Base-by-base conservation (phyloP, 495 filamentous ascomycete genomes). In the Neurospora hispaniola region DNA sequence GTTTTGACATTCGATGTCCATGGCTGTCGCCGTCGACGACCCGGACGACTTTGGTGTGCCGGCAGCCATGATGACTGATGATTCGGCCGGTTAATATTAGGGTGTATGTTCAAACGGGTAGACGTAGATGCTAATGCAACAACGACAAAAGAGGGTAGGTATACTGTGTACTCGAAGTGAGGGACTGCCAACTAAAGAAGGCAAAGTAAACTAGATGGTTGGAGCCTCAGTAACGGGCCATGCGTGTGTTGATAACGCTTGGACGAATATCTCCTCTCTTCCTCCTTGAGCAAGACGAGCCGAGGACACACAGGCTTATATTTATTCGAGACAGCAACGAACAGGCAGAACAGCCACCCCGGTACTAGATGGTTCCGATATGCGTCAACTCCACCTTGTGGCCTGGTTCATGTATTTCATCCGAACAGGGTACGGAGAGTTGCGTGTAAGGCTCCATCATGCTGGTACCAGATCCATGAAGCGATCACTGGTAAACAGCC, bases 1-100 rank as follows among this genome's bases (percentile, higher is more conserved):
- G 43, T 70, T 69, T 12, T 82, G 79, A 43, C 73, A 69, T 71
- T 82, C 80, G 71, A 79, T 42, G 8, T 69, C 71, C 27, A 42
- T n/a, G 59, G 69, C 69, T 42, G 69, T 69, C 40, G 70, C 41
- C 27, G 41, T 66, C 41, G 73, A 69, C 2, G 71, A 42, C 23
- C 54, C 18, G 10, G 70, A 20, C 5, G 70, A 73, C 9, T 23
- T 39, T 14, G 73, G 59, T 40, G 71, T 35, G 54, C 27, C 54
- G 54, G 54, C 27, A 66, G 54, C 54, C 54, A 41, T 41, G 69
- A 12, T 44, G 43, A 42, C 31, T 41, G 69, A 27, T 42, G 40
- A 35, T 18, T 70, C 42, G n/a, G 39, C 35, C 12, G 39, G 48
- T n/a, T n/a, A n/a, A n/a, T 62, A 62, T 31, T 62, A 62, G 20